Conservation (phyloP, 495 filamentous ascomycete genomes). For the Immersiella caudata region DNA sequence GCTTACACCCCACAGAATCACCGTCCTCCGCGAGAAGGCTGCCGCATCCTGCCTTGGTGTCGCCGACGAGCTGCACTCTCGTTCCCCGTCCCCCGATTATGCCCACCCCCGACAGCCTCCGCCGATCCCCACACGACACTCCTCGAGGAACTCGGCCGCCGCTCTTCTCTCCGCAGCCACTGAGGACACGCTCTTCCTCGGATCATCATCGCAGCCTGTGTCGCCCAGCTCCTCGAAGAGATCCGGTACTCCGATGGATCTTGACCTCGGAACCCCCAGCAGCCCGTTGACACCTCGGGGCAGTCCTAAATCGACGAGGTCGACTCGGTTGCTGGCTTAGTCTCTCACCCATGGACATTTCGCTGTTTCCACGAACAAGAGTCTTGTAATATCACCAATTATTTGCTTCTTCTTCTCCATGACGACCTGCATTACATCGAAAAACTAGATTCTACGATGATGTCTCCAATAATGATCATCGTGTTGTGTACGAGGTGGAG, state of each 20-base stretch:
- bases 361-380: not conserved
- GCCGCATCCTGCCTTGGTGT: slow-evolving; percentile 41
- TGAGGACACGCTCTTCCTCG: not conserved
- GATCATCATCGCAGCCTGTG: not conserved
- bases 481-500: not conserved
- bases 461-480: not conserved
- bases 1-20: slow-evolving; percentile 31
- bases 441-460: not conserved
- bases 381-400: not conserved
- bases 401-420: not conserved
- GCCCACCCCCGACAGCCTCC: not conserved
- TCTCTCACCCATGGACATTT: not conserved
- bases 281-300: slow-evolving; percentile 14
- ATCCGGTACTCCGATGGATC: not conserved
- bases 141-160: not conserved
- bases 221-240: not conserved
- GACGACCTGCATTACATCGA: not conserved
- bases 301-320: slow-evolving; percentile 1
- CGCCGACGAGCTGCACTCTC: slow-evolving; percentile 20
- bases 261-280: slow-evolving; percentile 11
- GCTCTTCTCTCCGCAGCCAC: not conserved
- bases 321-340: not conserved
- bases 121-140: not conserved
- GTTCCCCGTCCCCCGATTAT: slow-evolving; percentile 1
- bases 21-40: slow-evolving; percentile 47